Conservation (phyloP, 2,329 filamentous ascomycete genomes). For the Aspergillus amoenus region DNA sequence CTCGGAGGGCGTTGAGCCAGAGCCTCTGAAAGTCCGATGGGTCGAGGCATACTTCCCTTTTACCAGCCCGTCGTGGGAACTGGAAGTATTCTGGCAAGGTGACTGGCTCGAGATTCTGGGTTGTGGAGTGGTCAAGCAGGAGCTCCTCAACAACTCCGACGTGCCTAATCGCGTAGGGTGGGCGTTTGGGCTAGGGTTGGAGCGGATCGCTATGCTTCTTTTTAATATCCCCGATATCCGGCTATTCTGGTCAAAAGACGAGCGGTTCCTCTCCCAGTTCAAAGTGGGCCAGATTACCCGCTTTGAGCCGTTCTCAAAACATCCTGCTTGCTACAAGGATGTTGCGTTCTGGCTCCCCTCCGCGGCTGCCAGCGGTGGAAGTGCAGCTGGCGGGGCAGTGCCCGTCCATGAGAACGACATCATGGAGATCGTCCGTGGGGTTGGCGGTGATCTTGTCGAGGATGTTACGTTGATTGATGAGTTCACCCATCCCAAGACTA, state of each 20-base stretch:
- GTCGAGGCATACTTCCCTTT: conserved; percentile 98
- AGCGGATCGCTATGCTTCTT: conserved; percentile 94
- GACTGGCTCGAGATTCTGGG: conserved; percentile 96
- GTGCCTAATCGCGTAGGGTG: conserved; percentile 77
- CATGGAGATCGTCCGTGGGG: conserved; percentile 87
- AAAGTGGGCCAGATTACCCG: conserved; percentile 53
- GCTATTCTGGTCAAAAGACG: conserved; percentile 88
- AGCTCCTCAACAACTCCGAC: conserved; percentile 73
- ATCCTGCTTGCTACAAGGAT: conserved; percentile 86
- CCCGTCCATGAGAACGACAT: conserved; percentile 91
- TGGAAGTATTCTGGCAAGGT: conserved; percentile 91
- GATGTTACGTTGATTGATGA: conserved; percentile 82
- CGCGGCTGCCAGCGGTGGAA: conserved; percentile 37
- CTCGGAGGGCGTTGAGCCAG: conserved; percentile 56
- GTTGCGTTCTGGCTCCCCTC: conserved; percentile 84
- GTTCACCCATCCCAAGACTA: conserved; percentile 84
- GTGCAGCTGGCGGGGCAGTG: conserved; percentile 38
- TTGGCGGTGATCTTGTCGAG: conserved; percentile 81
- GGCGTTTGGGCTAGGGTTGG: conserved; percentile 93
- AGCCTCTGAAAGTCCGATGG: conserved; percentile 86
- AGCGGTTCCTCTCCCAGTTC: conserved; percentile 86
- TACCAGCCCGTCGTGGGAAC: conserved; percentile 91
- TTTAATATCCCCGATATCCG: conserved; percentile 96
- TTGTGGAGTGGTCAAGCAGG: conserved; percentile 85
- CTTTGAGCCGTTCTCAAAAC: conserved; percentile 87